Evolutionary conservation across 2,329 filamentous ascomycete species (phyloP).

Genomic region (Colletotrichum sp.): DNA sequence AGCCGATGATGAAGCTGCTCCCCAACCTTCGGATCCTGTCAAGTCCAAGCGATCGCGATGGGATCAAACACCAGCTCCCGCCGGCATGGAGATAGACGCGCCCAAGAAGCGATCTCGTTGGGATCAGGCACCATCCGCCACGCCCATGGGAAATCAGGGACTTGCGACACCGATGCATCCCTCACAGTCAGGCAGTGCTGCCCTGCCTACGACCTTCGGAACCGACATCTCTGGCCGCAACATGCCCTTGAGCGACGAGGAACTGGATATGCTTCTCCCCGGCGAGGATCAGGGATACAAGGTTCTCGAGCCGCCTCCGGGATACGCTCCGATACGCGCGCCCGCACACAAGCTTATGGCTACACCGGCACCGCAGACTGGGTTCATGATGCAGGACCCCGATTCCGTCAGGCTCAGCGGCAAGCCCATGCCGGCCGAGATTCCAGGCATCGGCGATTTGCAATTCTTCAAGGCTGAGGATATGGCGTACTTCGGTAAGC

Average conservation of each 20-base stretch:
- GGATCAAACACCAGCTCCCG: conserved; percentile 77
- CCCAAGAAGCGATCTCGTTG: conserved; percentile 83
- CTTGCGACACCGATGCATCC: conserved; percentile 80
- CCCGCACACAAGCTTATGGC: conserved; percentile 77
- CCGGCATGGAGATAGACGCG: conserved; percentile 56
- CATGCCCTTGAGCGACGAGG: conserved; percentile 86
- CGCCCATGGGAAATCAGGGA: conserved; percentile 75
- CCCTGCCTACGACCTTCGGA: conserved; percentile 71
- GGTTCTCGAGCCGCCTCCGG: conserved; percentile 86
- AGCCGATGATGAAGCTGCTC: conserved; percentile 51
- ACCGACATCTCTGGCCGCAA: conserved; percentile 82
- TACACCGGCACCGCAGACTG: conserved; percentile 76
- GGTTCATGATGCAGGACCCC: conserved; percentile 98
- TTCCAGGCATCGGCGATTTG: conserved; percentile 92
- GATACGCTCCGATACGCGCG: conserved; percentile 84
- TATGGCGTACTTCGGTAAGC: conserved; percentile 98
- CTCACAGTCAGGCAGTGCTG: conserved; percentile 60
- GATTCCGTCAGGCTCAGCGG: conserved; percentile 82
- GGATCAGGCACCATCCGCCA: conserved; percentile 87
- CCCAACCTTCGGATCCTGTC: conserved; percentile 54
- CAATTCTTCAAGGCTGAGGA: conserved; percentile 99
- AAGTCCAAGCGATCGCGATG: conserved; percentile 83
- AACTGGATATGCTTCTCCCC: conserved; percentile 89
- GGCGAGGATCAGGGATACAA: conserved; percentile 91
- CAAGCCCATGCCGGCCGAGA: conserved; percentile 92